Percentiles rank a stretch among this genome's conserved stretches.
These are phyloP conservation scores for Mrakia gelida DNA, from an alignment of 768 basidiomycete species.

Conservation along the genomic window DNA sequence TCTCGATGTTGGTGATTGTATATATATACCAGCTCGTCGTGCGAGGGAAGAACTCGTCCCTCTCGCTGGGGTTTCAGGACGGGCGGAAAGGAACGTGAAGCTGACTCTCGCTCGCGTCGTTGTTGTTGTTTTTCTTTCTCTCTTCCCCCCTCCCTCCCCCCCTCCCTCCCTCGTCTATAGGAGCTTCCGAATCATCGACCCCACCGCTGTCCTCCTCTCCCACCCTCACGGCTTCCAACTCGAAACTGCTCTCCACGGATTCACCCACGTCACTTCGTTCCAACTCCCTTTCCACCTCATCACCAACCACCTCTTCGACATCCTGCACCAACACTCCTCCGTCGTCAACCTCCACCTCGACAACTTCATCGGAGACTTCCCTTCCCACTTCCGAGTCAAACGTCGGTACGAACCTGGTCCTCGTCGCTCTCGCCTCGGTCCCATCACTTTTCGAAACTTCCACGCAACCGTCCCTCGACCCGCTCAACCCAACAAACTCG, in stretches of 20 bases:
- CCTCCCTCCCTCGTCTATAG: neutral
- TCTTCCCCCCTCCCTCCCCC: too few relatives aligned
- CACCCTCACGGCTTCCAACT: conserved; percentile 12
- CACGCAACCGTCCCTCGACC: neutral
- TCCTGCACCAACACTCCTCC: neutral
- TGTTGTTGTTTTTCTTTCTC: too few relatives aligned
- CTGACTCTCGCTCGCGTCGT: neutral
- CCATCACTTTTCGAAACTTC: neutral
- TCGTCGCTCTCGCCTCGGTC: neutral
- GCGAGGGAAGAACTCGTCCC: too few relatives aligned
- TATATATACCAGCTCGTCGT: too few relatives aligned
- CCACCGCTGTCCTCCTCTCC: neutral
- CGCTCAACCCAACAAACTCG: neutral
- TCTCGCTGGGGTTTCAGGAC: neutral
- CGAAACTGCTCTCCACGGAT: neutral
- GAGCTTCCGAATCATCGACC: neutral
- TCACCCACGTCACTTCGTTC: neutral
- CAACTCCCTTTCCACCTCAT: neutral
- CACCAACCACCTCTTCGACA: neutral
- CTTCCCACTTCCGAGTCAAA: neutral
- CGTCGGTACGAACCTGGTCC: neutral
- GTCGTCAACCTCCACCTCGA: neutral
- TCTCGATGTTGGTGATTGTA: too few relatives aligned
- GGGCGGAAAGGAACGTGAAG: too few relatives aligned
- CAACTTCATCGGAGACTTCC: neutral